These are phyloP conservation scores for Macrotyloma uniflorum DNA, from an alignment of 306 rosid species.

Conservation along the genomic window DNA sequence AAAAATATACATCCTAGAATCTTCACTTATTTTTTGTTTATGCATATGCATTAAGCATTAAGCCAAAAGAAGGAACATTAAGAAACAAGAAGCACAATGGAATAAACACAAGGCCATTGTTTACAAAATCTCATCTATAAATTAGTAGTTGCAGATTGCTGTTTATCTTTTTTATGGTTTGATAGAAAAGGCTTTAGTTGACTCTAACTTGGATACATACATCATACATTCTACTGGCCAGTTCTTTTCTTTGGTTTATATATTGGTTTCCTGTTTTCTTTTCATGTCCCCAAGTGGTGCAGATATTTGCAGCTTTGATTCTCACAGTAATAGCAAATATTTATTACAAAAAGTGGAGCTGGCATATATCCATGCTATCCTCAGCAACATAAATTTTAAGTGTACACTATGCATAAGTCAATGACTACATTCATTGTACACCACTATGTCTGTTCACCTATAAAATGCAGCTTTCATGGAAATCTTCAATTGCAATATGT, in stretches of 20 bases:
- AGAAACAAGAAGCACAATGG: conserved; percentile 34
- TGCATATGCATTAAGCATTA: neutral
- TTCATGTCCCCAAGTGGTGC: conserved; percentile 44
- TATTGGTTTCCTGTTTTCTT: conserved; percentile 38
- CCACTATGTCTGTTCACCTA: conserved; percentile 58
- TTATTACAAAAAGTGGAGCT: conserved; percentile 45
- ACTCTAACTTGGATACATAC: conserved; percentile 55
- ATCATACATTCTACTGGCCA: conserved; percentile 44
- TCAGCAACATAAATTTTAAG: conserved; percentile 45
- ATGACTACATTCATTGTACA: conserved; percentile 58
- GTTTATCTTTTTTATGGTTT: conserved; percentile 41
- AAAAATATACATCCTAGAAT: conserved; percentile 25
- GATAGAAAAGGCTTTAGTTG: conserved; percentile 48
- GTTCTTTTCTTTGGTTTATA: conserved; percentile 44
- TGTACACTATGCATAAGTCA: conserved; percentile 55
- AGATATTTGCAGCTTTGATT: conserved; percentile 56
- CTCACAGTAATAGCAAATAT: conserved; percentile 41
- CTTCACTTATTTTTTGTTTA: neutral
- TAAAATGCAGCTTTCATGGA: conserved; percentile 59
- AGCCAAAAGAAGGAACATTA: conserved; percentile 34
- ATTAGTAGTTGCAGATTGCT: conserved; percentile 33
- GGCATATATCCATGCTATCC: conserved; percentile 55
- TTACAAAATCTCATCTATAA: conserved; percentile 40
- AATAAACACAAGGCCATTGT: conserved; percentile 23
- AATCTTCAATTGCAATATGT: conserved; percentile 33